Evolutionary conservation across 176 grass and related monocot genomes (phyloP).

Genomic region (Avena insularis): DNA sequence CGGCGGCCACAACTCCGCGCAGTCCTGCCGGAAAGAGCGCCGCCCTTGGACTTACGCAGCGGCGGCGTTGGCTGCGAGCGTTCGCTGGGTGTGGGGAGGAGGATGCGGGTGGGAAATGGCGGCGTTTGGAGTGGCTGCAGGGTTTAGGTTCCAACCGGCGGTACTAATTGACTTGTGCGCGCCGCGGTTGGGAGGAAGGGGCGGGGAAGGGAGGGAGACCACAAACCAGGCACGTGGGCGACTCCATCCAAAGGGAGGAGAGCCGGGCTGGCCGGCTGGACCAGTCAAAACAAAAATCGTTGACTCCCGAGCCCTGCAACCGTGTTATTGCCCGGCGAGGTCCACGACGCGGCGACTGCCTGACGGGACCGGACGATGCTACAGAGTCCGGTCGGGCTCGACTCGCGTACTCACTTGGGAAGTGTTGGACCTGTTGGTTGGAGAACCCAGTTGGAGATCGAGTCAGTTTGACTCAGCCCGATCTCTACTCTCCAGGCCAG

Average conservation of each 20-base stretch:
- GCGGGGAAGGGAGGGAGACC: not conserved
- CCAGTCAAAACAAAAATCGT: not conserved
- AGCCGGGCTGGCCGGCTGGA: not conserved
- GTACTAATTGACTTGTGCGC: constrained; percentile 44
- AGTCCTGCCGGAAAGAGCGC: constrained; percentile 20
- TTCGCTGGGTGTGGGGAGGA: not conserved
- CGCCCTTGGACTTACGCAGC: constrained; percentile 14
- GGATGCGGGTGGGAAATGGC: not conserved
- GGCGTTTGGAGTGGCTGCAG: not conserved
- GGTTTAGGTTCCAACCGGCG: not conserved
- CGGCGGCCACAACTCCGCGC: not conserved
- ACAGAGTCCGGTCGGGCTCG: too few relatives aligned
- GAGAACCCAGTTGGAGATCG: too few relatives aligned
- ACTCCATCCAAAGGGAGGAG: not conserved
- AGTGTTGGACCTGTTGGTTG: too few relatives aligned
- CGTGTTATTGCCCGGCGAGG: too few relatives aligned
- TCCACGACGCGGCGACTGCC: too few relatives aligned
- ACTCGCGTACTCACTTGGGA: too few relatives aligned
- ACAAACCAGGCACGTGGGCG: not conserved
- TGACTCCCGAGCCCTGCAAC: not conserved
- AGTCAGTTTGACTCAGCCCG: too few relatives aligned
- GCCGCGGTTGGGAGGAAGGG: not conserved
- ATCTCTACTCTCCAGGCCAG: too few relatives aligned
- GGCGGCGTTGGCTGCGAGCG: constrained; percentile 18
- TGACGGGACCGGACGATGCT: too few relatives aligned